A percentile compares a stretch with the other conserved stretches of the same genome.
Conservation (phyloP, 177 flowering plant species). For the Vitis hybrid region DNA sequence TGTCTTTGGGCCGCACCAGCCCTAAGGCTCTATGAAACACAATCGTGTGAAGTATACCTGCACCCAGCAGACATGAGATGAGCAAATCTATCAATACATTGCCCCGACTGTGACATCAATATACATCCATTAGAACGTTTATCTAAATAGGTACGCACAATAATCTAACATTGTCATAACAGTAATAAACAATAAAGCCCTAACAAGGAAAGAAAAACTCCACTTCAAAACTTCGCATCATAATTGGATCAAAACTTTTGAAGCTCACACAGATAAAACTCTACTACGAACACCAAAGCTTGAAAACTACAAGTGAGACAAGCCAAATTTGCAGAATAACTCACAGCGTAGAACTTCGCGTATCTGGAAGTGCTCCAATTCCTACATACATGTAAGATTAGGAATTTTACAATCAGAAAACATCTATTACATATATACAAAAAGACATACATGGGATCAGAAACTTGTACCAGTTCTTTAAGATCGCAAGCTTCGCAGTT, state of each 20-base stretch:
- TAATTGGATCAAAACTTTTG: no score
- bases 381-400: slow-evolving; percentile 38
- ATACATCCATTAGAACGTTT: no score
- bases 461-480: slow-evolving; percentile 67
- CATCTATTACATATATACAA: not conserved
- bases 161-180: no score
- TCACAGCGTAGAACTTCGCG: slow-evolving; percentile 95
- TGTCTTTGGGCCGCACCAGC: slow-evolving; percentile 87
- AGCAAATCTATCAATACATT: not conserved
- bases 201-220: no score
- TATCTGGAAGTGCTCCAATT: slow-evolving; percentile 87
- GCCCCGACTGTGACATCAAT: no score
- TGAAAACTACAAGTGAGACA: not conserved
- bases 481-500: slow-evolving; percentile 93
- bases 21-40: slow-evolving; percentile 94
- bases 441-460: no score
- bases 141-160: no score
- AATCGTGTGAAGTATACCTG: slow-evolving; percentile 93
- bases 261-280: no score
- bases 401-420: not conserved
- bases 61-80: slow-evolving; percentile 15
- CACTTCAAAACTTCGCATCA: no score
- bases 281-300: not conserved
- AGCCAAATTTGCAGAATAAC: slow-evolving; percentile 19
- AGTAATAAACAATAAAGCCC: no score